Evolutionary conservation across 208 protist genomes (phyloP), one percentile per base, ranked within the genome.

Genomic region (Angomonas ambiguus): DNA sequence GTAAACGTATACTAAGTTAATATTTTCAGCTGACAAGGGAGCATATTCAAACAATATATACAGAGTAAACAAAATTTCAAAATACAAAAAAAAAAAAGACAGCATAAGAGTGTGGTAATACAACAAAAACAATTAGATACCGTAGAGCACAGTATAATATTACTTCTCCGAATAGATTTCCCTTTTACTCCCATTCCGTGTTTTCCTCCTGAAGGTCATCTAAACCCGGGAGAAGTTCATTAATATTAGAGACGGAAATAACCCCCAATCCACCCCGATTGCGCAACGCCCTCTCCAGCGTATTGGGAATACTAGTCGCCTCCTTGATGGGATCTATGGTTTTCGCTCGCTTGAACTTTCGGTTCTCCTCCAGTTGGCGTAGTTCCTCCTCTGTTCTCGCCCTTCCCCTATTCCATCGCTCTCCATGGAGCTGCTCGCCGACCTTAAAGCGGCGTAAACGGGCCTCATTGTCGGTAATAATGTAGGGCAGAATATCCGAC

Each of bases 391-490:
- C 55, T 13, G 84, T 90, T 33, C 85, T 76, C 8, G 90, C 78
- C 16, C 75, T 76, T 1, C 87, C 90, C 20, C 84, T 82, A 49
- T 78, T 64, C 87, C 87, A 96, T 32, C 76, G 65, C 11, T 84
- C 83, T 35, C 72, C 71, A 74, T 93, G 93, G 30, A 91, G 77
- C 11, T 76, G 74, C 57, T 87, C 58, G 4, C 81, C 85, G 5
- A 93, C 65, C 38, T 86, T 73, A 57, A 88, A 68, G 22, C 85
- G 87, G n/a, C 85, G 82, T 59, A 93, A 28, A 16, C 90, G 79
- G 69, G 92, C 83, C 65, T 96, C 90, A 62, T 93, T 93, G 75
- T 92, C 83, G 2, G 89, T 73, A 11, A 93, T 82, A 20, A 96
- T 56, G 71, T 93, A 93, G 0, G 63, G 64, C 60, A 86, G 51